A percentile compares a stretch with the other conserved stretches of the same genome.
phyloP scores from a whole-genome alignment of 2,329 filamentous ascomycete genomes.

The Magnaporthales sp. region DNA sequence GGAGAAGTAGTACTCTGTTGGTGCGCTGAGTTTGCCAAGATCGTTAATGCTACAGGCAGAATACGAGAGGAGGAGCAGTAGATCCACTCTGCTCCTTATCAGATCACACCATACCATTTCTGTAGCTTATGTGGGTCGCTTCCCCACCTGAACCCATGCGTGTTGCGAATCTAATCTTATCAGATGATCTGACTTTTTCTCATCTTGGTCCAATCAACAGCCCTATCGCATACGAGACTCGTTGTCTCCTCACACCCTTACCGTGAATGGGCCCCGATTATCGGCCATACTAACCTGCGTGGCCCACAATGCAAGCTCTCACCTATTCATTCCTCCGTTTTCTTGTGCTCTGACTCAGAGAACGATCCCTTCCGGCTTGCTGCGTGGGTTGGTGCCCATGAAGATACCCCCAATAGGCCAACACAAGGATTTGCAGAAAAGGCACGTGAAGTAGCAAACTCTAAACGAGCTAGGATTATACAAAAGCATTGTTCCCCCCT shows the following conservation, averaged over 20 bases:
- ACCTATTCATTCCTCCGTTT: no score
- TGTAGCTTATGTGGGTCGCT: not conserved
- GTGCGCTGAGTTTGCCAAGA: not conserved
- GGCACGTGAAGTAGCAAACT: no score
- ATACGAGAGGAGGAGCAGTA: not conserved
- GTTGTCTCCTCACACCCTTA: no score
- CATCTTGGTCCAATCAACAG: not conserved
- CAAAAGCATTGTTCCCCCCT: not conserved
- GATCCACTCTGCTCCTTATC: not conserved
- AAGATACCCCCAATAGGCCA: no score
- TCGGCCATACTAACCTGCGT: not conserved
- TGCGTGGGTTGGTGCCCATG: no score
- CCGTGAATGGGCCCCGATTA: not conserved
- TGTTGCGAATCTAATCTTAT: conserved; percentile 12
- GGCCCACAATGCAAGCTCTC: no score
- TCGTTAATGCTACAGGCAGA: not conserved
- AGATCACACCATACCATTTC: not conserved
- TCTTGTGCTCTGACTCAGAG: no score
- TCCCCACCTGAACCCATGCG: not conserved
- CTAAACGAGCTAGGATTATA: no score
- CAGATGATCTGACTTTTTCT: conserved; percentile 12
- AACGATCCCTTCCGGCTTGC: no score
- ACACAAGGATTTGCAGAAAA: no score
- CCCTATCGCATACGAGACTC: no score
- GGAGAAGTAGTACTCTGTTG: not conserved